Evolutionary conservation across 2,329 filamentous ascomycete genomes (phyloP).

Genomic region (Sporothrix dimorphospora): DNA sequence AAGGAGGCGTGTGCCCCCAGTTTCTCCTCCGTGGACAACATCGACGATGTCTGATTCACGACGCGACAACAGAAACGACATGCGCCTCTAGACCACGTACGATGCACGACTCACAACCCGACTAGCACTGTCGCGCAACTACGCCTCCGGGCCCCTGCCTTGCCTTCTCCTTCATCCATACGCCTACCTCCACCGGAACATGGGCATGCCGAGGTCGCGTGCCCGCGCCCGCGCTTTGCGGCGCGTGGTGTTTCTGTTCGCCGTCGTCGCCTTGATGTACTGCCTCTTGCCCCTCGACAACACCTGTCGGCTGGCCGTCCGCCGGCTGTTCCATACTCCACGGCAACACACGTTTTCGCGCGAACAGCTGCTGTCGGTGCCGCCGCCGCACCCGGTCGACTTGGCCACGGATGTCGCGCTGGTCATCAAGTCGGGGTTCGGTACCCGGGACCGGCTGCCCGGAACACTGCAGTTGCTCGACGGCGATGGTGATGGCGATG

Average conservation of each 20-base stretch:
- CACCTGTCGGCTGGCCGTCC: neutral
- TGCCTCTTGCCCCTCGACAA: neutral
- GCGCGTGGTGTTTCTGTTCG: neutral
- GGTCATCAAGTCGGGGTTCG: constrained; percentile 16
- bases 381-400: neutral
- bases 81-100: neutral
- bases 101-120: neutral
- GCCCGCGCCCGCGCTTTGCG: constrained; percentile 4
- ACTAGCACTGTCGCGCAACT: neutral
- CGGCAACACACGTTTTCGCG: constrained; percentile 4
- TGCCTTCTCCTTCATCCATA: too few relatives aligned
- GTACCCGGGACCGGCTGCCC: neutral
- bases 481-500: neutral
- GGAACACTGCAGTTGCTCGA: neutral
- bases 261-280: neutral
- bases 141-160: too few relatives aligned
- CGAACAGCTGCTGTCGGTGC: neutral
- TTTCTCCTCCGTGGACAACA: neutral
- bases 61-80: neutral
- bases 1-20: neutral
- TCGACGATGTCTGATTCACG: neutral
- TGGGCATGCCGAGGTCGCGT: neutral
- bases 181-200: neutral
- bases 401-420: neutral
- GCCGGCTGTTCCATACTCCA: neutral